Percentiles rank a stretch among this genome's conserved stretches.
These are phyloP conservation scores for Lepidopterella palustris DNA, from an alignment of 495 filamentous ascomycete genomes.

Conservation along the genomic window DNA sequence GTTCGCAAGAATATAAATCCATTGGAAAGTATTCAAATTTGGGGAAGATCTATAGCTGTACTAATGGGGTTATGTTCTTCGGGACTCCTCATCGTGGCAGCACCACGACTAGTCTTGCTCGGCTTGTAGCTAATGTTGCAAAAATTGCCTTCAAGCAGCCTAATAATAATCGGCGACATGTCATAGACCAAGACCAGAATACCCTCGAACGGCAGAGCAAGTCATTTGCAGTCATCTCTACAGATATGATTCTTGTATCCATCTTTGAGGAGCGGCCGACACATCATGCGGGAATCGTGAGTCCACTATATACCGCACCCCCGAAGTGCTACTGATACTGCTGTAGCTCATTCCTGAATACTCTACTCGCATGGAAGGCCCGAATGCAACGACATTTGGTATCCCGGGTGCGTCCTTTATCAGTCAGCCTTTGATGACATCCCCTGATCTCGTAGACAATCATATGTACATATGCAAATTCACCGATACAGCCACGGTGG, in stretches of 20 bases:
- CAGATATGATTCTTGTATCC: neutral
- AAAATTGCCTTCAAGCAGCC: neutral
- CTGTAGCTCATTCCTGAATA: neutral
- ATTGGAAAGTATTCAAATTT: slow-evolving; percentile 5
- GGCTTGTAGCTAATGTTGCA: slow-evolving; percentile 32
- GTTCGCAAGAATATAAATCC: slow-evolving; percentile 18
- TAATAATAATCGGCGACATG: neutral
- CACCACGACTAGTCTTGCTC: slow-evolving; percentile 20
- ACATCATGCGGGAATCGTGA: neutral
- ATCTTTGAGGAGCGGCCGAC: neutral
- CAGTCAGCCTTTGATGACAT: neutral
- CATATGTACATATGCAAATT: neutral
- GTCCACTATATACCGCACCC: neutral
- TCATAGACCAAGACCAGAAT: neutral
- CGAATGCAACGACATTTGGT: neutral
- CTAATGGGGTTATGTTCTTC: slow-evolving; percentile 26
- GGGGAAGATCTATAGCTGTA: slow-evolving; percentile 1
- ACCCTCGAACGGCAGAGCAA: neutral
- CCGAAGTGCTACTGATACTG: neutral
- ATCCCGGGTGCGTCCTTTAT: neutral
- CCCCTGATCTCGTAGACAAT: neutral
- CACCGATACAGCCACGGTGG: neutral
- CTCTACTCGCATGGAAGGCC: neutral
- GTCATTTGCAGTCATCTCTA: neutral
- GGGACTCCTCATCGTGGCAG: slow-evolving; percentile 32